Evolutionary conservation across 2,329 filamentous ascomycete species (phyloP).

Genomic region (Monilinia fructicola): DNA sequence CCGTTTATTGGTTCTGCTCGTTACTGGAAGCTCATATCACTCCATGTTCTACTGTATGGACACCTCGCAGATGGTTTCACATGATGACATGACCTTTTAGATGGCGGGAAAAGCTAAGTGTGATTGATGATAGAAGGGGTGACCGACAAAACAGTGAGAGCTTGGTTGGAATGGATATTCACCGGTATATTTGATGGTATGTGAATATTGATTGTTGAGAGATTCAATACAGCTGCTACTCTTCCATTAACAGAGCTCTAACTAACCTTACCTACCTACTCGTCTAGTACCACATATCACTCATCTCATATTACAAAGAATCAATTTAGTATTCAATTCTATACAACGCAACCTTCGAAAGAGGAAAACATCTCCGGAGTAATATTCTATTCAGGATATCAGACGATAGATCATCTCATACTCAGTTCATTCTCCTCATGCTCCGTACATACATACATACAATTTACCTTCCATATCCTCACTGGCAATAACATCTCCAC

Average conservation of each 20-base stretch:
- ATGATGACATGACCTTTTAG: background rate
- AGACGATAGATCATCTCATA: background rate
- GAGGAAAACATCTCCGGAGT: background rate
- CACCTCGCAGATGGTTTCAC: background rate
- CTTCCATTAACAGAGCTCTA: background rate
- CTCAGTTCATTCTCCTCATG: background rate
- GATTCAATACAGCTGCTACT: background rate
- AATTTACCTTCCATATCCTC: conserved; percentile 1
- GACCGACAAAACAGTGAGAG: background rate
- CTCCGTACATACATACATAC: background rate
- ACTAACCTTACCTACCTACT: no score
- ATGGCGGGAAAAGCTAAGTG: background rate
- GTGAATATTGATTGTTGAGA: background rate
- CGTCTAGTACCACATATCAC: background rate
- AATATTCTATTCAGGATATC: background rate
- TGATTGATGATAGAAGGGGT: background rate
- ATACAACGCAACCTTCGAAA: background rate
- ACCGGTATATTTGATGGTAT: background rate
- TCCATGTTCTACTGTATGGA: background rate
- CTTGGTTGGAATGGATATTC: background rate
- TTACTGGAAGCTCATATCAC: background rate
- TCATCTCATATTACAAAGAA: background rate
- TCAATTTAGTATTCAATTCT: no score
- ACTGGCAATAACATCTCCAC: background rate
- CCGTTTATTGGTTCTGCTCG: no score